These are phyloP conservation scores for Globisporangium nodosum DNA, from an alignment of 352 stramenopile genomes.

Conservation along the genomic window DNA sequence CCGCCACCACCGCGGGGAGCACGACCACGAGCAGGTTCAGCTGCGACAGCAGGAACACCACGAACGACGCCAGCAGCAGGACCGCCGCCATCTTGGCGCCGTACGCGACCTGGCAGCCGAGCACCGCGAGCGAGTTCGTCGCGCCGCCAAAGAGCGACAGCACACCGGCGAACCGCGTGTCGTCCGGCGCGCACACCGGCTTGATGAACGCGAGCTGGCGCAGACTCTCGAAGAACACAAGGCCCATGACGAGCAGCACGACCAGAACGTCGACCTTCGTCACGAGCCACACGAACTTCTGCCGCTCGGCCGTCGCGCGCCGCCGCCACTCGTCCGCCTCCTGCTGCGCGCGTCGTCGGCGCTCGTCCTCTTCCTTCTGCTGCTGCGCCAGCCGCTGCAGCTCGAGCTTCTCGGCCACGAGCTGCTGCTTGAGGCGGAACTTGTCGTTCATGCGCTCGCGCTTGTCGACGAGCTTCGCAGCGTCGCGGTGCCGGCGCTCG, in stretches of 20 bases:
- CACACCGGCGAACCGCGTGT: conserved; percentile 43
- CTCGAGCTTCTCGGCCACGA: conserved; percentile 64
- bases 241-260: conserved; percentile 61
- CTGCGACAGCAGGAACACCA: conserved; percentile 58
- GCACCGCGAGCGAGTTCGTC: conserved; percentile 47
- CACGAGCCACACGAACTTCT: conserved; percentile 52
- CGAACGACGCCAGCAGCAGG: conserved; percentile 31
- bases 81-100: conserved; percentile 52
- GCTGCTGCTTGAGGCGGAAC: conserved; percentile 58
- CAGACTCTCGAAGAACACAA: conserved; percentile 76
- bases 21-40: conserved; percentile 57
- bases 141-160: conserved; percentile 50
- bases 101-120: conserved; percentile 68
- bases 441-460: conserved; percentile 56
- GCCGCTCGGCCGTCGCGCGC: conserved; percentile 25
- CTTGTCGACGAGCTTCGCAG: conserved; percentile 49
- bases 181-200: conserved; percentile 41
- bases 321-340: conserved; percentile 28
- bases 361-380: conserved; percentile 42
- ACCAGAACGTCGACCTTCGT: conserved; percentile 72
- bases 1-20: conserved; percentile 35
- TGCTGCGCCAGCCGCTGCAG: conserved; percentile 39
- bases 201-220: conserved; percentile 55
- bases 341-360: conserved; percentile 20
- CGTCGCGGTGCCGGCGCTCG: conserved; percentile 53